Percentiles rank a stretch among this genome's conserved stretches.
These are phyloP conservation scores for Fusarium burgessii DNA, from an alignment of 2,329 filamentous ascomycete species.

Conservation along the genomic window DNA sequence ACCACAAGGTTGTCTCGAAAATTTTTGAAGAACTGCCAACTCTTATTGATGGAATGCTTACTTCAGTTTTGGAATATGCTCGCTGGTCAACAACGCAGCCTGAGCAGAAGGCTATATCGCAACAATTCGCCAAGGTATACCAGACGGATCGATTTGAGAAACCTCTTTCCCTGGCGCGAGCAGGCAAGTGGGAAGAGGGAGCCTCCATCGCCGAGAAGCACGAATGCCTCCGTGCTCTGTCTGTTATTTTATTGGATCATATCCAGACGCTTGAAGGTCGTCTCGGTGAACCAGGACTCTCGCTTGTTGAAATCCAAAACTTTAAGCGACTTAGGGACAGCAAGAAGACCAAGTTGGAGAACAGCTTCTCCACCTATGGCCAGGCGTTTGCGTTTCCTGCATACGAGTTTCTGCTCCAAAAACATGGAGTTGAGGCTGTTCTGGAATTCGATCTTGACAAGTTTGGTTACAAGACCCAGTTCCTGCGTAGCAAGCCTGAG, in stretches of 20 bases:
- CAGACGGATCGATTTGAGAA: conserved; percentile 64
- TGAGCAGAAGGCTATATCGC: conserved; percentile 57
- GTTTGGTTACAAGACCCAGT: conserved; percentile 78
- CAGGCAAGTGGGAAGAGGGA: conserved; percentile 68
- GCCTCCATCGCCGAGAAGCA: conserved; percentile 71
- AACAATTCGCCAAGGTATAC: conserved; percentile 63
- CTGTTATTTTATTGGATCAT: conserved; percentile 67
- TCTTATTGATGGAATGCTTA: conserved; percentile 67
- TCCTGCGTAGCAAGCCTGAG: conserved; percentile 77
- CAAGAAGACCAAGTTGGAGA: conserved; percentile 61
- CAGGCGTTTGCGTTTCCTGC: conserved; percentile 79
- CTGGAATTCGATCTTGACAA: conserved; percentile 79
- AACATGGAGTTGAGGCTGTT: conserved; percentile 73
- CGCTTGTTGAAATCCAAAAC: conserved; percentile 46
- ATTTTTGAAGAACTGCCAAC: conserved; percentile 63
- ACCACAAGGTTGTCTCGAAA: conserved; percentile 57
- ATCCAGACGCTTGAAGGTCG: conserved; percentile 56
- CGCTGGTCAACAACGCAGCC: conserved; percentile 62
- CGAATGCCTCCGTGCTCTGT: conserved; percentile 65
- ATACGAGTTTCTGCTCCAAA: conserved; percentile 81
- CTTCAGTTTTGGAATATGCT: conserved; percentile 65
- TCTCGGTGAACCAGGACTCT: conserved; percentile 46
- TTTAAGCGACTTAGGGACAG: conserved; percentile 53
- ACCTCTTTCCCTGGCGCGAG: conserved; percentile 64
- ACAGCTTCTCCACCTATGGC: conserved; percentile 73